A percentile compares a stretch with the other conserved stretches of the same genome.
These are phyloP conservation scores for Ilex paraguariensis DNA, from an alignment of 305 asterid species.

Conservation along the genomic window DNA sequence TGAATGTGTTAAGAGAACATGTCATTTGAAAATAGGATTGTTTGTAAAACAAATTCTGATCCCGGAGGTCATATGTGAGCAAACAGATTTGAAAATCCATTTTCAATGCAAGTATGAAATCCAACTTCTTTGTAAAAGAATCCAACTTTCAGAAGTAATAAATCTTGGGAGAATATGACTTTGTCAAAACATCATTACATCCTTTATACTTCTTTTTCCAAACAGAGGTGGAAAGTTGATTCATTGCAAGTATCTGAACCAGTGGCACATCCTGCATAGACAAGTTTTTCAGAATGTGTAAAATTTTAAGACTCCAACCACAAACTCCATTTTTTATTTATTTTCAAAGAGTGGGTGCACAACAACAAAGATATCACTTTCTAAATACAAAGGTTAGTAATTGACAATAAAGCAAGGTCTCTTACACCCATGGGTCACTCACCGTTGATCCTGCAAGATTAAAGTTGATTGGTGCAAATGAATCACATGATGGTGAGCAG, in stretches of 20 bases:
- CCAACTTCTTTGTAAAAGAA: background rate
- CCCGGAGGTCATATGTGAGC: background rate
- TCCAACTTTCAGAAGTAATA: background rate
- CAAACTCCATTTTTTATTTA: background rate
- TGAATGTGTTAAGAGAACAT: background rate
- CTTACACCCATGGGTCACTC: constrained; percentile 13
- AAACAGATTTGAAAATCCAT: background rate
- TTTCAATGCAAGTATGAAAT: background rate
- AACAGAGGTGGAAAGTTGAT: background rate
- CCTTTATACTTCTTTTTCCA: background rate
- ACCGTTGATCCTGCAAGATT: constrained; percentile 75
- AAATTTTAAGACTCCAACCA: background rate
- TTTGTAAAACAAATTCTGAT: background rate
- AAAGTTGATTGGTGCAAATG: constrained; percentile 48
- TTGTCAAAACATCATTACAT: background rate
- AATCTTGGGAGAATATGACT: background rate
- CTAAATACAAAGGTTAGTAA: background rate
- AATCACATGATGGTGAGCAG: constrained; percentile 46
- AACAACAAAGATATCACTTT: background rate
- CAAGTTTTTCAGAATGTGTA: background rate
- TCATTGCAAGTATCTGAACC: background rate
- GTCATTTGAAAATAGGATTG: background rate
- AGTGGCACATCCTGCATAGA: background rate
- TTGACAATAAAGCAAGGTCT: background rate
- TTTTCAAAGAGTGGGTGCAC: background rate